Base-by-base conservation (phyloP, 106 monocot genomes). In the Acorus calamus region DNA sequence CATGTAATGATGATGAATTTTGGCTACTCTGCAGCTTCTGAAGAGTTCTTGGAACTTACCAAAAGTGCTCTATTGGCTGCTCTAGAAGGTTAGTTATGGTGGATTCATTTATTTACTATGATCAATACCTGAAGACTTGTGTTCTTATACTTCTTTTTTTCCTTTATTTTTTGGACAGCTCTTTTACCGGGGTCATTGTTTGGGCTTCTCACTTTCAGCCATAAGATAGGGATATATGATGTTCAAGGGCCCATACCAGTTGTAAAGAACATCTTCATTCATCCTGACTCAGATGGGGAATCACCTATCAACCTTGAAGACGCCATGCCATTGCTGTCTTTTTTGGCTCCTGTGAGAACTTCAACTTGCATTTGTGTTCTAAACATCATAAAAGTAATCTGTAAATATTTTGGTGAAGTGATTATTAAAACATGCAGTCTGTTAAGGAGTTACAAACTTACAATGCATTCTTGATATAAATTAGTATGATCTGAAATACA, bases 211-310 rank as follows among this genome's bases (percentile, higher is more conserved):
- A 88, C 88, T 14, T 85, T 92, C 83, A 92, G 91, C 72, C 92
- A 98, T 51, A 98, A 98, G 70, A 92, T 98, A 46, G 98, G 98
- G 7, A 54, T 98, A 53, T 98, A 98, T 81, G 92, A 98, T 81
- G 85, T 98, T 70, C 98, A 98, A 74, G 98, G 92, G 4, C 83
- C 98, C 57, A 81, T 92, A 67, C 88, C 98, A 28, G 78, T 98
- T 50, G 85, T 92, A 49, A 98, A 98, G 70, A 88, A 98, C 78
- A 80, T 98, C 73, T 88, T 92, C 57, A 81, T 98, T 6, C 88
- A 79, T 57, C 83, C 92, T 60, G 93, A 94, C 61, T 60, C 74
- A 53, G 92, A 92, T 41, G 71, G 53, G 56, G 69, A 73, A 57
- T 75, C 88, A 52, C 78, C 76, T 59, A 69, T 98, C 69, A 81